Evolutionary conservation across 2,329 filamentous ascomycete species (phyloP), one percentile per base, ranked within the genome.

Genomic region (Cyphellophora attinorum): DNA sequence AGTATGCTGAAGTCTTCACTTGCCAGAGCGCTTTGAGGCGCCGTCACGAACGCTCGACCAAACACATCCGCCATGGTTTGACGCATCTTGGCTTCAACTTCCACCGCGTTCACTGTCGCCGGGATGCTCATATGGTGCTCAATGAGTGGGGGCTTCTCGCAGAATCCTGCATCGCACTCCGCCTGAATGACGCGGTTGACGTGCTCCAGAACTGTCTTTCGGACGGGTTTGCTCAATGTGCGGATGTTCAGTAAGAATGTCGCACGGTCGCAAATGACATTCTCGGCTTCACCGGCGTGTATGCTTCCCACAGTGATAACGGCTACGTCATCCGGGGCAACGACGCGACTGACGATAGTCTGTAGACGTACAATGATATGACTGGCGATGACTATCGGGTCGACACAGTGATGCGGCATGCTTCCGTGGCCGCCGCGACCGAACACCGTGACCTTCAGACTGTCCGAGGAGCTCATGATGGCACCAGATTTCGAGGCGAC

Each of bases 1-100:
- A 80, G 48, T 16, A 68, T 67, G 0, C 65, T 60, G 41, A 79
- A 77, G 41, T 80, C 76, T 45, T 80, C 76, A 28, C 64, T 70
- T 0, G 43, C 47, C 19, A 47, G 29, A 18, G 40, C 38, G 14
- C 36, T 38, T 29, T 38, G 35, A 15, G 40, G 29, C 12, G 47
- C 33, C 2, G 48, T 3, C 56, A 48, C 8, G 8, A 25, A 25
- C 8, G 8, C 8, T 25, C 8, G 21, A 2, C 53, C 55, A 45
- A 77, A 76, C 41, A 72, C 62, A 3, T 46, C 43, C 0, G 34
- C 41, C 45, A 77, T 76, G 0, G 60, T 55, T 1, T 50, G 49
- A 5, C 65, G 64, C 8, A 78, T 46, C 25, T 51, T 50, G 1
- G 39, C 47, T 0, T 70, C 69, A 2, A 65, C 56, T 0, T 48